phyloP scores from a whole-genome alignment of 805 yeast species.

The Jamesozyma piceae region DNA sequence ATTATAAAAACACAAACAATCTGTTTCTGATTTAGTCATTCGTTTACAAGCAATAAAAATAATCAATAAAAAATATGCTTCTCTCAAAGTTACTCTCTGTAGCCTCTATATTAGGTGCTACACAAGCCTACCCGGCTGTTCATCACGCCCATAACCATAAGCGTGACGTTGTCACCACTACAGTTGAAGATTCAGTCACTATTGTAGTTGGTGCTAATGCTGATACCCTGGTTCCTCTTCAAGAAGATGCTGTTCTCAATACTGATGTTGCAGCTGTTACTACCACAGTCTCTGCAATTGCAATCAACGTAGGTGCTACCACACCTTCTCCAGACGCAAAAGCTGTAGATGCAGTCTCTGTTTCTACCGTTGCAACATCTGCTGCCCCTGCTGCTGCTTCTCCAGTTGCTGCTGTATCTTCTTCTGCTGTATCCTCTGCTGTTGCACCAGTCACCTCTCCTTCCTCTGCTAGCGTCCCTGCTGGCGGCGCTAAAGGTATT shows the following conservation, averaged over 20 bases:
- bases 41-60: neutral
- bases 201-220: conserved; percentile 14
- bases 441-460: conserved; percentile 29
- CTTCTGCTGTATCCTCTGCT: conserved; percentile 29
- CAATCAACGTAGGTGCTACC: neutral
- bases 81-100: conserved; percentile 37
- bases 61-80: conserved; percentile 33
- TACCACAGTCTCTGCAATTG: conserved; percentile 11
- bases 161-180: conserved; percentile 43
- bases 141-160: conserved; percentile 20
- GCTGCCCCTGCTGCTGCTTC: conserved; percentile 5
- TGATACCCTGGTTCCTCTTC: neutral
- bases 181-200: conserved; percentile 34
- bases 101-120: conserved; percentile 2
- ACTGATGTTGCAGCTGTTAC: conserved; percentile 18
- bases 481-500: conserved; percentile 56
- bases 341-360: conserved; percentile 12
- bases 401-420: conserved; percentile 19
- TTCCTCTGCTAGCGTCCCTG: conserved; percentile 27
- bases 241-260: conserved; percentile 27
- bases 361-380: conserved; percentile 16
- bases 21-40: neutral
- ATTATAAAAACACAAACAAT: neutral
- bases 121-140: conserved; percentile 6
- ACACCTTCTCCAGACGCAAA: conserved; percentile 5